Evolutionary conservation across 345 rosid species (phyloP).

Genomic region (Acer campestre): DNA sequence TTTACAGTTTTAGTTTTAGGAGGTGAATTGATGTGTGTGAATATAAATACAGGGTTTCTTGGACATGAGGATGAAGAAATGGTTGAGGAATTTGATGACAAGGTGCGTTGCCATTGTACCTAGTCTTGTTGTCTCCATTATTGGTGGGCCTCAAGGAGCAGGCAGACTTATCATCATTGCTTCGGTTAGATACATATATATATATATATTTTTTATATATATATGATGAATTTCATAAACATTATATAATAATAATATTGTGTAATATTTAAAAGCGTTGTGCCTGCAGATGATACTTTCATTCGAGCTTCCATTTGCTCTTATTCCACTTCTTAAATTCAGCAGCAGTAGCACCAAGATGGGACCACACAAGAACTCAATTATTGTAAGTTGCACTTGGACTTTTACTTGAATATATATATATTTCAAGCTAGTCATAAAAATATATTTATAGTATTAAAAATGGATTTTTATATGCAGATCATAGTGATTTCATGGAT

Average conservation of each 20-base stretch:
- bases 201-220: too few species aligned
- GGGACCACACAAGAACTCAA: constrained; percentile 76
- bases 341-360: constrained; percentile 65
- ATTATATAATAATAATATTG: too few species aligned
- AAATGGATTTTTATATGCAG: constrained; percentile 28
- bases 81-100: constrained; percentile 63
- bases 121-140: constrained; percentile 56
- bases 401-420: too few species aligned
- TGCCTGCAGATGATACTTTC: constrained; percentile 67
- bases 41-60: constrained; percentile 53
- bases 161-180: constrained; percentile 63
- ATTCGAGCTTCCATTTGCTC: constrained; percentile 73
- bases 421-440: too few species aligned
- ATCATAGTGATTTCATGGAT: constrained; percentile 59
- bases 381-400: constrained; percentile 33
- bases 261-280: neutral
- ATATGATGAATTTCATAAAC: too few species aligned
- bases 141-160: constrained; percentile 64
- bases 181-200: constrained; percentile 42
- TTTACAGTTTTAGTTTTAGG: too few species aligned
- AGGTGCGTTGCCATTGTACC: constrained; percentile 64
- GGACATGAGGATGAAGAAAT: constrained; percentile 58
- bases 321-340: constrained; percentile 72
- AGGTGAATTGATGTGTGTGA: neutral
- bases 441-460: too few species aligned